Conservation (phyloP, 139 green algal genomes). For the Haematococcus sp. region DNA sequence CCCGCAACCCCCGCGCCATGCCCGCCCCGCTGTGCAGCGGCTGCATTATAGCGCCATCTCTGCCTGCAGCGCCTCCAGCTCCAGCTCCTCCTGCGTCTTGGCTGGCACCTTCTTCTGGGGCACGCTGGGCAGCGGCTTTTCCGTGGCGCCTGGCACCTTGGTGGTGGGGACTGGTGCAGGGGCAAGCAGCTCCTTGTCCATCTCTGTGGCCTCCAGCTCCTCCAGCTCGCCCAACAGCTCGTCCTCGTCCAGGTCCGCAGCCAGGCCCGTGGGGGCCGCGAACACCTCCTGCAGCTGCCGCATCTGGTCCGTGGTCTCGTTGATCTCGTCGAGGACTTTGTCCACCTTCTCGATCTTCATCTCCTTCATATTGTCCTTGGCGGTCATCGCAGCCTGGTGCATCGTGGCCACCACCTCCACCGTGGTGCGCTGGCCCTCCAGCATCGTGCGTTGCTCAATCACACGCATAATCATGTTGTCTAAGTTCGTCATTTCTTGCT, state of each 20-base stretch:
- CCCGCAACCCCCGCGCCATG: too few relatives aligned
- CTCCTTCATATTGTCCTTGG: constrained; percentile 82
- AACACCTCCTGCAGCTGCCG: constrained; percentile 88
- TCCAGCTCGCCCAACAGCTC: constrained; percentile 54
- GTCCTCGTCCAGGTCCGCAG: constrained; percentile 79
- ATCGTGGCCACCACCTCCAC: constrained; percentile 72
- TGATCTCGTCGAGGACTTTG: constrained; percentile 92
- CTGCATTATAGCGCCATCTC: too few relatives aligned
- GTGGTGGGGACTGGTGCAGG: constrained; percentile 52
- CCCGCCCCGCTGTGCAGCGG: too few relatives aligned
- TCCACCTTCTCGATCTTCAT: constrained; percentile 96
- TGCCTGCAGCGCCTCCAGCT: too few relatives aligned
- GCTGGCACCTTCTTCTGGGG: constrained; percentile 20
- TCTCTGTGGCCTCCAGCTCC: constrained; percentile 56
- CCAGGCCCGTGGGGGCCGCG: constrained; percentile 65
- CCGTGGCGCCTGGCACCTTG: constrained; percentile 28
- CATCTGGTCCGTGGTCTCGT: constrained; percentile 90
- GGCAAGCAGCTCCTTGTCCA: constrained; percentile 76
- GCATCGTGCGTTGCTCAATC: constrained; percentile 89
- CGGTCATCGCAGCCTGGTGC: constrained; percentile 57
- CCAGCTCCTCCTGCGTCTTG: too few relatives aligned
- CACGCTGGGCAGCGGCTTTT: constrained; percentile 23
- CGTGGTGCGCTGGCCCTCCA: constrained; percentile 83
- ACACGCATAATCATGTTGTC: constrained; percentile 90
- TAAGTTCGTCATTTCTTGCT: constrained; percentile 80